Percentiles rank a stretch among this genome's conserved stretches.
Conservation (phyloP, 2,329 filamentous ascomycete genomes). For the Aaosphaeria pasadenensis region DNA sequence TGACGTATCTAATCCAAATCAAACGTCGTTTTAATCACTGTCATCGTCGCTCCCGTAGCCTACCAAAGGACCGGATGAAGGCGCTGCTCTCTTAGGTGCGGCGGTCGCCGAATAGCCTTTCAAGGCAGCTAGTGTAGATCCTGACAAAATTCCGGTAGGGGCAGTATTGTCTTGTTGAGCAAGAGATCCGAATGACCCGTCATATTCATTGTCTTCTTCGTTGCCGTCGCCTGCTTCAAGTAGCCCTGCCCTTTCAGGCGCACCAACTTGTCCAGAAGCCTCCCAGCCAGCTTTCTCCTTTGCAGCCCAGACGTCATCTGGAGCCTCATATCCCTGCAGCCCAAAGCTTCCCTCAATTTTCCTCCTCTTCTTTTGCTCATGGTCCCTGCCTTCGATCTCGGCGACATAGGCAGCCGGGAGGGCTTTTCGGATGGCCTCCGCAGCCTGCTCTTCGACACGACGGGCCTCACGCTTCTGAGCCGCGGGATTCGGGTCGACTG, state of each 20-base stretch:
- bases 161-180: slow-evolving; percentile 27
- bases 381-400: slow-evolving; percentile 88
- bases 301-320: slow-evolving; percentile 90
- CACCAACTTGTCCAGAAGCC: slow-evolving; percentile 61
- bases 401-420: slow-evolving; percentile 87
- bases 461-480: slow-evolving; percentile 88
- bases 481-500: slow-evolving; percentile 91
- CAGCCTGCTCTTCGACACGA: slow-evolving; percentile 90
- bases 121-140: slow-evolving; percentile 76
- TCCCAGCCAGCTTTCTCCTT: slow-evolving; percentile 68
- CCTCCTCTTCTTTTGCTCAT: slow-evolving; percentile 80
- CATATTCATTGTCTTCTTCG: slow-evolving; percentile 30
- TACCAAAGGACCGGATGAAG: slow-evolving; percentile 70
- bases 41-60: slow-evolving; percentile 90
- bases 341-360: slow-evolving; percentile 86
- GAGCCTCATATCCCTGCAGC: slow-evolving; percentile 86
- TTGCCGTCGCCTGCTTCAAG: slow-evolving; percentile 44
- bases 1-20: too few relatives aligned
- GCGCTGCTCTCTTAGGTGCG: slow-evolving; percentile 52
- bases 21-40: slow-evolving; percentile 46
- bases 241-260: slow-evolving; percentile 50
- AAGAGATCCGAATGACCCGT: slow-evolving; percentile 7
- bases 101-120: slow-evolving; percentile 52
- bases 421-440: slow-evolving; percentile 84
- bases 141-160: slow-evolving; percentile 72